Percentiles rank a stretch among this genome's conserved stretches.
Conservation (phyloP, 2,329 filamentous ascomycete genomes). For the Laburnicola sp. region DNA sequence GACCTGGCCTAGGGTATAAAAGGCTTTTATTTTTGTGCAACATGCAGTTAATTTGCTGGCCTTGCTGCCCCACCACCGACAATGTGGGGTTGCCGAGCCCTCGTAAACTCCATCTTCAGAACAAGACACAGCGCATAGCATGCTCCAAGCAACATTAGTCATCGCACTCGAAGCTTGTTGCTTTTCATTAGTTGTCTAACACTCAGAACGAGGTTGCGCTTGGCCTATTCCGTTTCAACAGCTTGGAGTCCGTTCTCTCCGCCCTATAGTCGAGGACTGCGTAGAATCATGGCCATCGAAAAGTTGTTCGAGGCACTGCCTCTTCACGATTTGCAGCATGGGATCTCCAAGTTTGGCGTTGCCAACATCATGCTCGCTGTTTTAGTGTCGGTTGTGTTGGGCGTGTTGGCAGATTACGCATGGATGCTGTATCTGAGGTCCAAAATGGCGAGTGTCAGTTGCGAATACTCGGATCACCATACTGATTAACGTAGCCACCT, state of each 20-base stretch:
- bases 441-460: constrained; percentile 48
- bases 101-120: constrained; percentile 4
- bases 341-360: constrained; percentile 36
- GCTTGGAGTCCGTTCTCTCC: not conserved
- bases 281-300: constrained; percentile 32
- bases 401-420: constrained; percentile 49
- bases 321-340: constrained; percentile 35
- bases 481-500: constrained; percentile 50
- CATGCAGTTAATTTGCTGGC: constrained; percentile 26
- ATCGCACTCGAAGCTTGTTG: not conserved
- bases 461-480: not conserved
- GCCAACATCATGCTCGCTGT: constrained; percentile 27
- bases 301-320: constrained; percentile 35
- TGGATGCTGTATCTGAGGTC: constrained; percentile 56
- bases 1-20: constrained; percentile 7
- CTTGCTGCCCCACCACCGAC: constrained; percentile 31
- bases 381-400: constrained; percentile 25
- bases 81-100: constrained; percentile 33
- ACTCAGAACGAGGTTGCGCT: not conserved
- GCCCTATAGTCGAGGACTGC: not conserved
- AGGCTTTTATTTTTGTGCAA: not conserved
- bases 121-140: not conserved
- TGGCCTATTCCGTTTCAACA: not conserved
- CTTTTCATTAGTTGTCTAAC: not conserved
- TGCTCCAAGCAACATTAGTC: not conserved